A percentile compares a stretch with the other conserved stretches of the same genome.
phyloP scores from a whole-genome alignment of 176 grass and related monocot genomes.

The Aegilops longissima region DNA sequence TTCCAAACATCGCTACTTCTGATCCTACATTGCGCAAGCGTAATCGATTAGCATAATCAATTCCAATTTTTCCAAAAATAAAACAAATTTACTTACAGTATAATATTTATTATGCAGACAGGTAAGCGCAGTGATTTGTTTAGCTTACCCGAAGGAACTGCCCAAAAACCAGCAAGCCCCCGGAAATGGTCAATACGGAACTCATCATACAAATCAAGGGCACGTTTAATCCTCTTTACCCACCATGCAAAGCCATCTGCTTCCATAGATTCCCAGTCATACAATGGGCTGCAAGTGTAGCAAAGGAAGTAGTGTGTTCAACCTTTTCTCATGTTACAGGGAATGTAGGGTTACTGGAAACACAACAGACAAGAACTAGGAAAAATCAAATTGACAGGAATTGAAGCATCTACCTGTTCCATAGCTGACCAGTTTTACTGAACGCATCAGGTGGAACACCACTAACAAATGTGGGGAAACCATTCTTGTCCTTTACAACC shows the following conservation, averaged over 20 bases:
- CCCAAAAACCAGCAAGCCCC: slow-evolving; percentile 86
- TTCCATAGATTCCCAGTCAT: slow-evolving; percentile 95
- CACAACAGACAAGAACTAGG: neutral
- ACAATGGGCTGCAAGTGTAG: slow-evolving; percentile 60
- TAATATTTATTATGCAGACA: slow-evolving; percentile 19
- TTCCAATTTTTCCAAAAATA: slow-evolving; percentile 18
- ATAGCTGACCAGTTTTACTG: slow-evolving; percentile 94
- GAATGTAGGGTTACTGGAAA: neutral
- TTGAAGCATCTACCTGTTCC: slow-evolving; percentile 63
- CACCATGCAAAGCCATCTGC: slow-evolving; percentile 78
- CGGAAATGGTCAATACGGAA: slow-evolving; percentile 98
- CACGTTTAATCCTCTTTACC: slow-evolving; percentile 89
- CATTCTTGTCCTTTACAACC: slow-evolving; percentile 71
- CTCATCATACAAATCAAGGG: slow-evolving; percentile 97
- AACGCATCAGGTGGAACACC: slow-evolving; percentile 96
- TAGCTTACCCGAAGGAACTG: slow-evolving; percentile 80
- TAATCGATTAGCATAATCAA: slow-evolving; percentile 25
- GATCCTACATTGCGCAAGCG: slow-evolving; percentile 57
- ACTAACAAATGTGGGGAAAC: slow-evolving; percentile 93
- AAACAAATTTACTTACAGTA: slow-evolving; percentile 19
- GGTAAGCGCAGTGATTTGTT: neutral
- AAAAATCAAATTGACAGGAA: neutral
- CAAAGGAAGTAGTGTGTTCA: slow-evolving; percentile 20
- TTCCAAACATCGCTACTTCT: slow-evolving; percentile 76
- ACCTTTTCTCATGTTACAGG: neutral